Evolutionary conservation across 106 monocot genomes (phyloP).

Genomic region (Posidonia australis): DNA sequence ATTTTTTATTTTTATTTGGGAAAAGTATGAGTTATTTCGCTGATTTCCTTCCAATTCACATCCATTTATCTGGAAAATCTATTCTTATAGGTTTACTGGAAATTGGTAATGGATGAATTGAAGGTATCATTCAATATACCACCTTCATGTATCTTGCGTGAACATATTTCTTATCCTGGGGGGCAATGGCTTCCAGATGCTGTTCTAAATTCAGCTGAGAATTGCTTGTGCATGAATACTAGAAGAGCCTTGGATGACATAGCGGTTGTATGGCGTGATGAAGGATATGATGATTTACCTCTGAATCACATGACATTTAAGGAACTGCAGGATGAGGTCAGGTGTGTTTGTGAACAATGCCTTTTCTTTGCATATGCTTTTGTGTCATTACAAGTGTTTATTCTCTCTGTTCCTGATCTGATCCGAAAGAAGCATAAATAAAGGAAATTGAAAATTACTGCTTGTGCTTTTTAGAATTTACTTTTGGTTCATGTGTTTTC

Average conservation of each 20-base stretch:
- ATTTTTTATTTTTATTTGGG: neutral
- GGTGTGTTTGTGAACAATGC: conserved; percentile 28
- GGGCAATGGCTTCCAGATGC: conserved; percentile 87
- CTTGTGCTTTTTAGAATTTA: too few relatives aligned
- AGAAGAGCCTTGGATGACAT: conserved; percentile 47
- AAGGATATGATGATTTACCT: conserved; percentile 60
- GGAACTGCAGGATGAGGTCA: conserved; percentile 57
- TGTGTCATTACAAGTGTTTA: neutral
- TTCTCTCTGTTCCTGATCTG: neutral
- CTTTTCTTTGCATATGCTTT: neutral
- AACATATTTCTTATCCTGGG: conserved; percentile 52
- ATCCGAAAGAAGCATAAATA: too few relatives aligned
- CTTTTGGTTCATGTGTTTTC: neutral
- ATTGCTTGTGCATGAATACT: conserved; percentile 57
- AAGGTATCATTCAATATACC: conserved; percentile 42
- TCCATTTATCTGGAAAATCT: neutral
- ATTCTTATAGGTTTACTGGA: conserved; percentile 64
- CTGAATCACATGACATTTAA: conserved; percentile 56
- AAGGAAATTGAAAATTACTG: too few relatives aligned
- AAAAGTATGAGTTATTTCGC: neutral
- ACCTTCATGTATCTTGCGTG: conserved; percentile 63
- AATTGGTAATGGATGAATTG: conserved; percentile 73
- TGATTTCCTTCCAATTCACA: neutral
- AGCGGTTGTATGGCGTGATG: conserved; percentile 76
- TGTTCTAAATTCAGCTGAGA: conserved; percentile 58